Base-by-base conservation (phyloP, 2,329 filamentous ascomycete genomes). In the Dryadomyces quercus-mongolicae region DNA sequence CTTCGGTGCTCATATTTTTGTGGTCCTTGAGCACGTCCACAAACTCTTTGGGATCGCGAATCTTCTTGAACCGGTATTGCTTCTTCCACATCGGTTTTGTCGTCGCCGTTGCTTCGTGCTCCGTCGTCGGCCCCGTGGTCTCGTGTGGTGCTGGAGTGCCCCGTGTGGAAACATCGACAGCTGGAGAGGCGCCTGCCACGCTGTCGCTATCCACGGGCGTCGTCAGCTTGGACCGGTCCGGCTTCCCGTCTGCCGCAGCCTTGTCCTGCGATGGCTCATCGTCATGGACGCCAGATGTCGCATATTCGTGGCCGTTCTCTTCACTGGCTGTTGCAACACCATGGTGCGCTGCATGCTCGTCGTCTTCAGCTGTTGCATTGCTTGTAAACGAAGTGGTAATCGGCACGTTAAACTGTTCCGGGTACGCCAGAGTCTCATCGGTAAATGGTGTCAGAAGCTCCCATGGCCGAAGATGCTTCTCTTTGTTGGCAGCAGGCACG, bases 11-110 rank as follows among this genome's bases (percentile, higher is more conserved):
- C 64, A 81, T 71, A 10, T 74, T 67, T 57, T 80, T 74, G 59
- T 70, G 68, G 55, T 78, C 70, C 53, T 78, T 70, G 31, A 82
- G 65, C 1, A 72, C 67, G 2, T 71, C 66, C 40, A 69, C 63
- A 55, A 75, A 79, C 9, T 77, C 73, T 3, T 75, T 69, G 0
- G 75, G 67, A 45, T 77, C 70, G 34, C 75, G 72, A 8, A 80
- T 65, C 62, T 78, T 76, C 51, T 70, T 71, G 61, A 76, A 81
- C 3, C 64, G 62, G 59, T 70, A 80, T 46, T 68, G 68, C 40
- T 65, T 66, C 54, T 64, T 62, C 38, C 65, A 66, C 60, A 61
- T 63, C 49, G 51, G 56, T 48, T 47, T 49, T 13, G 51, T 22
- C 55, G n/a, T 12, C 56, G 57, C 50, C 22, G 36, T 22, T 21